These are phyloP conservation scores for Rubia peregrina DNA, from an alignment of 305 asterid genomes.

Conservation along the genomic window DNA sequence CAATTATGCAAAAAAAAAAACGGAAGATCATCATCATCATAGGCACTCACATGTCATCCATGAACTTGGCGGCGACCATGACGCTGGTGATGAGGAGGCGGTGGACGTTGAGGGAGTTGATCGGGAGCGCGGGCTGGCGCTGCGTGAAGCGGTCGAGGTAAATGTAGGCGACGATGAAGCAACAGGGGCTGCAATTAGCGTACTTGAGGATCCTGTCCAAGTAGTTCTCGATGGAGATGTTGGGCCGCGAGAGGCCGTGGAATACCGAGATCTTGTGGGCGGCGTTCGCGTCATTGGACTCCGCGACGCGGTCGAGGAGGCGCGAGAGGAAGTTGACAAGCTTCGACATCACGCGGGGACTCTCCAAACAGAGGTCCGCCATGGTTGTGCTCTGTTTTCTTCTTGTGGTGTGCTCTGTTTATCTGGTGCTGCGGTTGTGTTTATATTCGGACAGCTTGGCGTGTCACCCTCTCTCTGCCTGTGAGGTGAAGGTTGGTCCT, in stretches of 20 bases:
- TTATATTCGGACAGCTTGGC: constrained; percentile 16
- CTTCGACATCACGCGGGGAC: constrained; percentile 50
- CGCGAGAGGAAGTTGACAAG: constrained; percentile 73
- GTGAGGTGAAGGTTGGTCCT: constrained; percentile 37
- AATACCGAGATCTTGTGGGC: constrained; percentile 69
- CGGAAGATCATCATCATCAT: neutral
- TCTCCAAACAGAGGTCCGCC: constrained; percentile 52
- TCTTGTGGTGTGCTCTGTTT: neutral
- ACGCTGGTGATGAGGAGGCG: constrained; percentile 91
- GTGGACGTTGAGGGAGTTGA: constrained; percentile 80
- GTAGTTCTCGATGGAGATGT: constrained; percentile 64
- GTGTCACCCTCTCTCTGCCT: constrained; percentile 36
- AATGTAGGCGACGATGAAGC: constrained; percentile 87
- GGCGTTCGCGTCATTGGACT: constrained; percentile 57
- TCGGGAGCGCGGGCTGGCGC: constrained; percentile 61
- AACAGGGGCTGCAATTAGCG: constrained; percentile 87
- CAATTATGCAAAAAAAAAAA: neutral
- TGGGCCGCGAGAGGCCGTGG: constrained; percentile 72
- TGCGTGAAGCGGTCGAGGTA: constrained; percentile 88
- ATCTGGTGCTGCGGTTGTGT: neutral
- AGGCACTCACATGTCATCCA: constrained; percentile 80
- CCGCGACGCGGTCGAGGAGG: constrained; percentile 65
- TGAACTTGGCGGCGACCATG: constrained; percentile 93
- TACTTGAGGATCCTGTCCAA: constrained; percentile 85
- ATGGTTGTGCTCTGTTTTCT: constrained; percentile 20